Percentiles rank a stretch among this genome's conserved stretches.
phyloP scores from a whole-genome alignment of 2,329 filamentous ascomycete species.

The Penicillium olsonii region DNA sequence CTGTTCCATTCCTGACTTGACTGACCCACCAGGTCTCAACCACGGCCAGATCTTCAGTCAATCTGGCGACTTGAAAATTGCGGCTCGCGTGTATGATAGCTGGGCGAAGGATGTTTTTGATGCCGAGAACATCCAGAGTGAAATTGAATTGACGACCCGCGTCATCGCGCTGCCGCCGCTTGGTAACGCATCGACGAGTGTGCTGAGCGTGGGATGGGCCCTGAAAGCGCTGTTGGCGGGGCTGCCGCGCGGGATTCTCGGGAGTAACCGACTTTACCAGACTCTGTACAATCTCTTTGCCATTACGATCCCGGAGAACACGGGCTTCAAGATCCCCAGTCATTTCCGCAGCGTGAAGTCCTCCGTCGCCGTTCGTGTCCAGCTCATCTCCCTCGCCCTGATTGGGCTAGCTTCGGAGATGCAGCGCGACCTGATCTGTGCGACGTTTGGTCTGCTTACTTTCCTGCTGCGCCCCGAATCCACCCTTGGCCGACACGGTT shows the following conservation, averaged over 20 bases:
- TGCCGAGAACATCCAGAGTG: constrained; percentile 35
- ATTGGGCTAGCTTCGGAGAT: constrained; percentile 39
- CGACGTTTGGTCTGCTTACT: constrained; percentile 41
- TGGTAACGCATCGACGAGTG: constrained; percentile 22
- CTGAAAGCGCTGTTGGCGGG: constrained; percentile 40
- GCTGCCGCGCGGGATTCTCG: constrained; percentile 42
- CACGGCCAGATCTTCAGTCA: constrained; percentile 38
- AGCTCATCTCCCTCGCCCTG: constrained; percentile 41
- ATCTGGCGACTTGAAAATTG: constrained; percentile 36
- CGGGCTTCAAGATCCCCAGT: constrained; percentile 17
- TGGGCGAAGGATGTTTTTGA: constrained; percentile 43
- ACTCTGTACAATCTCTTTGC: constrained; percentile 33
- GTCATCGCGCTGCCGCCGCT: constrained; percentile 31
- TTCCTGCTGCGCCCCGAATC: constrained; percentile 31
- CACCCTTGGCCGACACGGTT: not conserved
- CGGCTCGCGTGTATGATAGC: constrained; percentile 40
- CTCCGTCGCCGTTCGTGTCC: constrained; percentile 25
- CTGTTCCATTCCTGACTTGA: constrained; percentile 4
- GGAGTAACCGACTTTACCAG: constrained; percentile 36
- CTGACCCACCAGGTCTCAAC: constrained; percentile 25
- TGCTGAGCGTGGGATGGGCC: constrained; percentile 37
- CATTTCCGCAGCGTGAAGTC: constrained; percentile 24
- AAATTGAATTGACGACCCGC: constrained; percentile 38
- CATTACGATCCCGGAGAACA: constrained; percentile 15
- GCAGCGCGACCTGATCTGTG: constrained; percentile 44